Conservation (phyloP, 257 asterid species). For the Cordia subcordata region DNA sequence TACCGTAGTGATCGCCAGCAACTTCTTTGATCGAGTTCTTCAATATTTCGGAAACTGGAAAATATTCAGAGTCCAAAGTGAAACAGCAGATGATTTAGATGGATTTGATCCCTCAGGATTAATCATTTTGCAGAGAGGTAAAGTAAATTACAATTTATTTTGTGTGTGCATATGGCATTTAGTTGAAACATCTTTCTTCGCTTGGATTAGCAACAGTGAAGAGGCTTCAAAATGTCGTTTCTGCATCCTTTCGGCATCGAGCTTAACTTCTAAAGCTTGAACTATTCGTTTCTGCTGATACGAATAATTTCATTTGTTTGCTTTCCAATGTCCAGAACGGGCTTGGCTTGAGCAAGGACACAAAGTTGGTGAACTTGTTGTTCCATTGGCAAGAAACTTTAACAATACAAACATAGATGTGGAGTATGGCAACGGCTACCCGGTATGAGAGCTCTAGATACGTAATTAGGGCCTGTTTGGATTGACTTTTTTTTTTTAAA, state of each 20-base stretch:
- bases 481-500: too few relatives aligned
- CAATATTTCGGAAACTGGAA: conserved; percentile 67
- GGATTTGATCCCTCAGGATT: conserved; percentile 69
- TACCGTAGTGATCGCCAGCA: conserved; percentile 57
- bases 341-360: conserved; percentile 72
- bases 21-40: conserved; percentile 53
- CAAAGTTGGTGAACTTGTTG: conserved; percentile 67
- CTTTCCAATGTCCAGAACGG: conserved; percentile 38
- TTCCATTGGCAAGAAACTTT: conserved; percentile 77
- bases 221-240: too few relatives aligned
- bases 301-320: background rate
- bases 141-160: too few relatives aligned
- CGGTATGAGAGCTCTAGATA: conserved; percentile 28
- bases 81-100: conserved; percentile 57
- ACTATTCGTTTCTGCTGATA: background rate
- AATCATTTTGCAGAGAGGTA: conserved; percentile 64
- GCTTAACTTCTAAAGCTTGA: background rate
- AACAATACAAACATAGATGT: conserved; percentile 45
- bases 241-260: too few relatives aligned
- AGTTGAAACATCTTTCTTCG: too few relatives aligned
- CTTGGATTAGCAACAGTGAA: too few relatives aligned
- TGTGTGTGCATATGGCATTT: too few relatives aligned
- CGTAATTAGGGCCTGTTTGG: too few relatives aligned
- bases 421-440: conserved; percentile 35
- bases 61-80: conserved; percentile 47